Evolutionary conservation across 305 asterid genomes (phyloP).

Genomic region (Fraxinus latifolia): DNA sequence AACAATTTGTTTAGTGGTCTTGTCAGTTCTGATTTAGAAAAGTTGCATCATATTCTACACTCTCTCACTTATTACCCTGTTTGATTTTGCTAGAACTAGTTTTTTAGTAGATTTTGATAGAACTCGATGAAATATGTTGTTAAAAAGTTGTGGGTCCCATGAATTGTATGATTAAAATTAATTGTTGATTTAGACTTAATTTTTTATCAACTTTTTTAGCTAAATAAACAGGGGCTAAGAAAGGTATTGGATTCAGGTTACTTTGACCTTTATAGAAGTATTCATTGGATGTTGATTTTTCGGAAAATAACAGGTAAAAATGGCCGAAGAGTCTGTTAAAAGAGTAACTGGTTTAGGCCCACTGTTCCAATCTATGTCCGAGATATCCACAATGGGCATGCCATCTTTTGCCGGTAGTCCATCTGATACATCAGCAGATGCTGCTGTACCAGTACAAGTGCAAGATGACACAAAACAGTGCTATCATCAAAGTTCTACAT

Average conservation of each 20-base stretch:
- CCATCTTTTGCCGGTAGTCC: conserved; percentile 60
- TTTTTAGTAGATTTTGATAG: too few relatives aligned
- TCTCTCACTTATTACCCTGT: too few relatives aligned
- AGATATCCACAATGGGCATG: conserved; percentile 51
- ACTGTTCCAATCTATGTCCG: conserved; percentile 74
- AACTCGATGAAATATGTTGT: too few relatives aligned
- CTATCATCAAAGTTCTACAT: conserved; percentile 34
- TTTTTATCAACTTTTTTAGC: not conserved
- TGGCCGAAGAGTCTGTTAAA: conserved; percentile 91
- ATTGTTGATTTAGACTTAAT: too few relatives aligned
- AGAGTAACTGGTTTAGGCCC: conserved; percentile 84
- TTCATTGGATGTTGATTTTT: not conserved
- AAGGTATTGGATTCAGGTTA: not conserved
- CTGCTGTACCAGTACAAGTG: conserved; percentile 47
- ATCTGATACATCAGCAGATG: conserved; percentile 58
- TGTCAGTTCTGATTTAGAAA: not conserved
- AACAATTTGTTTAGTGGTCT: too few relatives aligned
- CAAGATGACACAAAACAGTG: conserved; percentile 54
- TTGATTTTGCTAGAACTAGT: too few relatives aligned
- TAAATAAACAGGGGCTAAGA: not conserved
- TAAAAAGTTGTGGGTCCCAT: not conserved
- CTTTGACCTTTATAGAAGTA: not conserved
- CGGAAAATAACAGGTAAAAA: conserved; percentile 45
- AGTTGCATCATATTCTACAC: not conserved
- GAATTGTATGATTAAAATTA: not conserved